Percentiles rank a stretch among this genome's conserved stretches.
These are phyloP conservation scores for Candida sanyaensis DNA, from an alignment of 1,139 yeast genomes.

Conservation along the genomic window DNA sequence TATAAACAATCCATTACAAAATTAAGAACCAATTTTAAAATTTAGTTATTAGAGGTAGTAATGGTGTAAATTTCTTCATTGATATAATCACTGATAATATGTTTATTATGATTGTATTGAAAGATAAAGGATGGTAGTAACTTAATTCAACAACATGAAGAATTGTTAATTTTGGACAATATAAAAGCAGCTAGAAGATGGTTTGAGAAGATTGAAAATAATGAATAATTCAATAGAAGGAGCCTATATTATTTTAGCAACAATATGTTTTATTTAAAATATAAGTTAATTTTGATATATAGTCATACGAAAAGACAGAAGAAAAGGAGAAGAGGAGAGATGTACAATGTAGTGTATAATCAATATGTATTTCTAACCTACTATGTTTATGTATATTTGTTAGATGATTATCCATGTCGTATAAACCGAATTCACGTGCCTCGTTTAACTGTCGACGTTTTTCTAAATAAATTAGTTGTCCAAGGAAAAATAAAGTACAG, in stretches of 20 bases:
- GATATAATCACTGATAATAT: conserved; percentile 74
- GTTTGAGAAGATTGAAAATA: conserved; percentile 60
- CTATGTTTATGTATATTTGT: too few species aligned
- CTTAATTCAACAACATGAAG: conserved; percentile 49
- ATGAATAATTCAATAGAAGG: conserved; percentile 5
- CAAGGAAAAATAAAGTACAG: too few species aligned
- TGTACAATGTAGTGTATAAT: too few species aligned
- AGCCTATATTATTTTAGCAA: not conserved
- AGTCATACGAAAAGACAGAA: too few species aligned
- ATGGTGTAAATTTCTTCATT: conserved; percentile 64
- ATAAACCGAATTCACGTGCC: too few species aligned
- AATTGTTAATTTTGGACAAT: conserved; percentile 64
- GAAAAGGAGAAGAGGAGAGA: too few species aligned
- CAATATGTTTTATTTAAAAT: too few species aligned
- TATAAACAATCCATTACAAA: conserved; percentile 92
- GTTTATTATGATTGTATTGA: conserved; percentile 71
- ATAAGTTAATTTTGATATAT: too few species aligned
- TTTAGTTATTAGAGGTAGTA: conserved; percentile 71
- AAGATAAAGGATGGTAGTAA: conserved; percentile 29
- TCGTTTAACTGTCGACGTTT: not conserved
- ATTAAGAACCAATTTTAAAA: conserved; percentile 83
- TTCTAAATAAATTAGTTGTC: not conserved
- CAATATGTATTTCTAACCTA: too few species aligned
- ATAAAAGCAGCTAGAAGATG: conserved; percentile 66
- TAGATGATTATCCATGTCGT: too few species aligned